Base-by-base conservation (phyloP, 1,284 basidiomycete species). In the Agroathelia rolfsii region DNA sequence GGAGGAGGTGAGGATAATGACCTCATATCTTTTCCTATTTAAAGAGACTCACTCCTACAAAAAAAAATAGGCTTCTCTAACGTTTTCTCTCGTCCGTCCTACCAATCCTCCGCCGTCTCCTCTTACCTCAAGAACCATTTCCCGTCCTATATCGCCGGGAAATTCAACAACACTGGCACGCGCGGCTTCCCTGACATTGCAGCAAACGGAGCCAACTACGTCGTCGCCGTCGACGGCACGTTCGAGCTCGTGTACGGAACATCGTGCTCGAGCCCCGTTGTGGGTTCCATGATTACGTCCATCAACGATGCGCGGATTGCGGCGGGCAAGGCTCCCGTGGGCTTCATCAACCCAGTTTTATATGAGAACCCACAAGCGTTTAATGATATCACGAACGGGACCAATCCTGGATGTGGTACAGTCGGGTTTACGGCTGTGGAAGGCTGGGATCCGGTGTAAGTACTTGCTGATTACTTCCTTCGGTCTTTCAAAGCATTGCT, bases 51-150 rank as follows among this genome's bases (percentile, higher is more conserved):
- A 41, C 25, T 39, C 43, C 17, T 53, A 55, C 12, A 54, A 50
- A 23, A n/a, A n/a, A n/a, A n/a, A n/a, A n/a, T n/a, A n/a, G 58
- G 66, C 10, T 72, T 70, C 46, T 62, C 58, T 28, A 60, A 66
- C 44, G 44, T 51, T 40, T 68, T 66, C 40, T 33, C 42, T 2
- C 34, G 43, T 1, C 64, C 65, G 2, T 30, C 33, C 2, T 68
- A 64, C 41, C 66, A 70, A 41, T 38, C 42, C 24, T 28, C 24
- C 0, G 52, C 41, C 5, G 52, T 53, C 9, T 16, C 30, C 1
- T 20, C 14, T 18, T 50, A 55, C 34, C 18, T 60, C 42, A 35
- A 29, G 24, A 36, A 43, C 1, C 42, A 44, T 32, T 46, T 37
- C 16, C 53, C 57, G n/a, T 20, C 51, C 13, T 66, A 59, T 39